Percentiles rank a stretch among this genome's conserved stretches.
phyloP scores from a whole-genome alignment of 495 filamentous ascomycete genomes.

The Neurospora tetrasperma region DNA sequence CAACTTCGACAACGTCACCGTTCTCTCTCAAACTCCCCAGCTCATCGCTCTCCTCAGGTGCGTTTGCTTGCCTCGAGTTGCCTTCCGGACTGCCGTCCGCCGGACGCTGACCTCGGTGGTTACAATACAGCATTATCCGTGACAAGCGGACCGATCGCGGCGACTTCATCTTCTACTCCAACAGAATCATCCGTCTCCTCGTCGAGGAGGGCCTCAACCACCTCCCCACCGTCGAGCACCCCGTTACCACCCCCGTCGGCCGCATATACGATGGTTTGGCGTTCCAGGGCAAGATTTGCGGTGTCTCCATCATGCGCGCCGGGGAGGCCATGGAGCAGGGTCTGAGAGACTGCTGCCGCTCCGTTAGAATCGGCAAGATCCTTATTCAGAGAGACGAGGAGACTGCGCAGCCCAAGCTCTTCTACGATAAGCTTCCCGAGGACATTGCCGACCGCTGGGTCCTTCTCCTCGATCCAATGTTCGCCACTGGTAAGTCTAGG shows the following conservation, averaged over 20 bases:
- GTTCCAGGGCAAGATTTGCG: slow-evolving; percentile 97
- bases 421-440: slow-evolving; percentile 92
- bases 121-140: slow-evolving; percentile 69
- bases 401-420: slow-evolving; percentile 79
- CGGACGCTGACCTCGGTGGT: slow-evolving; percentile 8
- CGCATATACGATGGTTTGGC: slow-evolving; percentile 81
- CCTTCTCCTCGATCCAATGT: slow-evolving; percentile 94
- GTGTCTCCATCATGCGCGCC: slow-evolving; percentile 95
- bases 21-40: slow-evolving; percentile 88
- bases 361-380: slow-evolving; percentile 95
- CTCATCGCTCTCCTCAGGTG: slow-evolving; percentile 95
- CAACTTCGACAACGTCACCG: slow-evolving; percentile 76
- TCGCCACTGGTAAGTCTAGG: slow-evolving; percentile 72
- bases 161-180: slow-evolving; percentile 99
- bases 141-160: slow-evolving; percentile 79
- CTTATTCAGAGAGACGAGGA: slow-evolving; percentile 96
- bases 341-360: slow-evolving; percentile 88
- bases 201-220: slow-evolving; percentile 98
- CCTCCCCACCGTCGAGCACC: slow-evolving; percentile 78
- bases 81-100: not conserved
- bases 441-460: slow-evolving; percentile 92
- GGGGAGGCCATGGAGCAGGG: slow-evolving; percentile 99
- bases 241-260: slow-evolving; percentile 83
- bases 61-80: slow-evolving; percentile 30
- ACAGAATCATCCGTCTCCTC: slow-evolving; percentile 94